phyloP scores from a whole-genome alignment of 148 eudicot genomes.

The Amaranthus cruentus region DNA sequence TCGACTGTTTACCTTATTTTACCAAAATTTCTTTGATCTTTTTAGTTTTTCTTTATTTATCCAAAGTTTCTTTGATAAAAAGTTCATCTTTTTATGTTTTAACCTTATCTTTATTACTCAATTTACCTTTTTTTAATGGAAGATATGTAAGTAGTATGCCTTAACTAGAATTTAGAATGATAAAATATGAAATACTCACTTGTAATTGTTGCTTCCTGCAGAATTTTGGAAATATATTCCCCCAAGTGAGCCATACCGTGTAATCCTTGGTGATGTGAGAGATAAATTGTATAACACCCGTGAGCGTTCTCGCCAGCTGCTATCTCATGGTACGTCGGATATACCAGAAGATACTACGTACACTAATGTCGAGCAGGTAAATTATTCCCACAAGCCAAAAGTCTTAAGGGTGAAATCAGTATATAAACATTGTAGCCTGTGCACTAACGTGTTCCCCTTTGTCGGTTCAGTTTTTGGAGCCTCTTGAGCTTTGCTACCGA shows the following conservation, averaged over 20 bases:
- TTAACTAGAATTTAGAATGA: slow-evolving; percentile 1
- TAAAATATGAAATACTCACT: not conserved
- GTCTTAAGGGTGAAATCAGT: not conserved
- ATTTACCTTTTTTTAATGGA: not conserved
- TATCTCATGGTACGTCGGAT: slow-evolving; percentile 76
- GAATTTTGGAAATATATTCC: slow-evolving; percentile 96
- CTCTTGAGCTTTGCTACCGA: slow-evolving; percentile 91
- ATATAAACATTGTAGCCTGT: not conserved
- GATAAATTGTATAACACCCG: slow-evolving; percentile 89
- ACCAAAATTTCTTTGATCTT: not conserved
- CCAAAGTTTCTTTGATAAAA: not conserved
- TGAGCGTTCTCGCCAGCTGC: slow-evolving; percentile 80
- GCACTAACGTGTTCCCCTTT: slow-evolving; percentile 9
- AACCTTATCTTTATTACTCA: not conserved
- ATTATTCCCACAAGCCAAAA: not conserved
- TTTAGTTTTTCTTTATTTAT: not conserved
- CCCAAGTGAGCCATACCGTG: slow-evolving; percentile 88
- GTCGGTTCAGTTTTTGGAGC: slow-evolving; percentile 70
- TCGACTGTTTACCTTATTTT: not conserved
- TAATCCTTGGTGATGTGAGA: slow-evolving; percentile 90
- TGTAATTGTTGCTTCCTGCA: slow-evolving; percentile 28
- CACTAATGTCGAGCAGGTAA: slow-evolving; percentile 78
- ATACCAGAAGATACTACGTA: slow-evolving; percentile 78
- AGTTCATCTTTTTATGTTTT: not conserved
- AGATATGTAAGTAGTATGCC: not conserved